Conservation (phyloP, 345 rosid genomes). For the Microcos paniculata region DNA sequence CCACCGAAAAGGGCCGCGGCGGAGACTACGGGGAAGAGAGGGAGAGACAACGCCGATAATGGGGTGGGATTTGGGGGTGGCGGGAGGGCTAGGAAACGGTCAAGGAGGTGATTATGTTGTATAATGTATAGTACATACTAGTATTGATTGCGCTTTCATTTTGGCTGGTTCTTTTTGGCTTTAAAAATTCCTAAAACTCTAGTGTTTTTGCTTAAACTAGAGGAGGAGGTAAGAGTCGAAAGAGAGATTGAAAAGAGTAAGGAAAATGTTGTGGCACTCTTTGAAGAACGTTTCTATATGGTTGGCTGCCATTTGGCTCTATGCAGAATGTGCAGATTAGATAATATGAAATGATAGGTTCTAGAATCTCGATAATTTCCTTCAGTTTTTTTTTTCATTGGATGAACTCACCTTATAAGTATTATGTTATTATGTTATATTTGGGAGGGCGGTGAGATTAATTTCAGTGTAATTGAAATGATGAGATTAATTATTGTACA, state of each 20-base stretch:
- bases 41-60: conserved; percentile 33
- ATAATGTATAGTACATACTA: conserved; percentile 28
- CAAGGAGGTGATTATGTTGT: conserved; percentile 41
- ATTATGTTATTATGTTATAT: too few relatives aligned
- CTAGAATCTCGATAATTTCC: too few relatives aligned
- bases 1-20: conserved; percentile 31
- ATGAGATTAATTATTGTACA: too few relatives aligned
- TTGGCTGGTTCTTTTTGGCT: not conserved
- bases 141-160: not conserved
- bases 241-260: not conserved
- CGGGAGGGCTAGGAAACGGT: conserved; percentile 41
- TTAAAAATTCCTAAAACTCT: not conserved
- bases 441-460: too few relatives aligned
- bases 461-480: too few relatives aligned
- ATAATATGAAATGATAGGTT: too few relatives aligned
- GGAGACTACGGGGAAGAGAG: conserved; percentile 28
- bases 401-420: too few relatives aligned
- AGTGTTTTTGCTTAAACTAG: not conserved
- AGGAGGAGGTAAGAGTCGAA: not conserved
- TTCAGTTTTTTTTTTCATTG: too few relatives aligned
- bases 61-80: conserved; percentile 22
- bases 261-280: not conserved
- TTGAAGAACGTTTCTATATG: too few relatives aligned
- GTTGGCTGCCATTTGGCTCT: too few relatives aligned
- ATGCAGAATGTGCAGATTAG: too few relatives aligned